These are phyloP conservation scores for Pezicula neosporulosa DNA, from an alignment of 2,329 filamentous ascomycete genomes.

Conservation along the genomic window DNA sequence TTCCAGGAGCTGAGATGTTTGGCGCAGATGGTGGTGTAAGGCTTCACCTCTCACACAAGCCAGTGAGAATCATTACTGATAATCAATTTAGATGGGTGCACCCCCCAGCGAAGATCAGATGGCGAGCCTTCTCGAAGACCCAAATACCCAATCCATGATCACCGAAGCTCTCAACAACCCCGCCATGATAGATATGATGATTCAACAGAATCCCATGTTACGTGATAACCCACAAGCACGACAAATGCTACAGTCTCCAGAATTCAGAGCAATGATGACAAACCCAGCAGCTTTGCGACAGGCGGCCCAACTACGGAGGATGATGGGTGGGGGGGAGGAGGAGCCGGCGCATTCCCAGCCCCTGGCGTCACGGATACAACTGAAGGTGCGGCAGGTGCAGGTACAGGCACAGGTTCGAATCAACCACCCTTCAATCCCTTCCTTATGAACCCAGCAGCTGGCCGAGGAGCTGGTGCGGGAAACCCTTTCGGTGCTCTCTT, in stretches of 20 bases:
- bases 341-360: slow-evolving; percentile 70
- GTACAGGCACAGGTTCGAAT: slow-evolving; percentile 20
- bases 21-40: slow-evolving; percentile 91
- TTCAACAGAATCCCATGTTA: slow-evolving; percentile 83
- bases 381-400: slow-evolving; percentile 36
- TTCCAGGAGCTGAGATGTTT: slow-evolving; percentile 86
- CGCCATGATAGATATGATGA: slow-evolving; percentile 91
- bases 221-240: slow-evolving; percentile 69
- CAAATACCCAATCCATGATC: slow-evolving; percentile 80
- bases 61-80: slow-evolving; percentile 15
- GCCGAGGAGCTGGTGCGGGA: slow-evolving; percentile 28
- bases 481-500: slow-evolving; percentile 64
- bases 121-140: slow-evolving; percentile 82
- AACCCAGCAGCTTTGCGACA: slow-evolving; percentile 81
- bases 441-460: slow-evolving; percentile 24
- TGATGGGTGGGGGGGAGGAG: slow-evolving; percentile 53
- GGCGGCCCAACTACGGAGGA: slow-evolving; percentile 78
- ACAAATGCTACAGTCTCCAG: slow-evolving; percentile 82
- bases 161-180: slow-evolving; percentile 96
- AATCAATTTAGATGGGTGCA: slow-evolving; percentile 72
- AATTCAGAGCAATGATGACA: slow-evolving; percentile 89
- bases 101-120: slow-evolving; percentile 79
- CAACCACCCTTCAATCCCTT: slow-evolving; percentile 25
- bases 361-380: slow-evolving; percentile 90
- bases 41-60: slow-evolving; percentile 20